Base-by-base conservation (phyloP, 1,284 basidiomycete species). In the Ganoderma multipileum region DNA sequence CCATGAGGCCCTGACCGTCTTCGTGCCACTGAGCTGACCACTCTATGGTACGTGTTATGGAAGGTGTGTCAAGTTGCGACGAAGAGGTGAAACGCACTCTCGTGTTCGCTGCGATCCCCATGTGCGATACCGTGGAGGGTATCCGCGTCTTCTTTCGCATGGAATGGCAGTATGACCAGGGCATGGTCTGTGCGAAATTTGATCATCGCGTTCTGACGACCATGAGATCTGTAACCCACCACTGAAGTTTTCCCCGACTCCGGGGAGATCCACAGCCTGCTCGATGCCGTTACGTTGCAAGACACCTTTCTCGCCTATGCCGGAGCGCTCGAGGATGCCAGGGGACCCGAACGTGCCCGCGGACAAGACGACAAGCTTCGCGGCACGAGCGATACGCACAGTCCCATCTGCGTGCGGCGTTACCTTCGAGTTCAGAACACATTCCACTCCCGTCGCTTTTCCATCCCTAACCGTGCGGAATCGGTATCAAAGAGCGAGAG, bases 391-490 rank as follows among this genome's bases (percentile, higher is more conserved):
- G 1, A 52, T 68, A 73, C 71, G 20, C 64, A 69, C 0, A 75
- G 64, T 66, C 14, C 39, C 42, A 42, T 73, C 61, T 18, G 70
- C 73, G 23, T 72, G 75, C 1, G 76, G 63, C 60, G 68, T 69
- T 28, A 76, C 71, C 1, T 72, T 73, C 0, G 66, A 71, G 61
- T 85, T 85, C 65, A 81, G 77, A 8, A 83, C 74, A 70, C 87
- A 89, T 74, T 89, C 87, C 9, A 91, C 83, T 1, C 89, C 89
- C 4, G 85, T 81, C 2, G 89, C 89, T 30, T 81, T 82, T 36
- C 78, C 81, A n/a, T 80, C 80, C 69, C 88, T 90, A 42, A n/a
- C n/a, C n/a, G n/a, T n/a, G n/a, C n/a, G n/a, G n/a, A n/a, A n/a
- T n/a, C n/a, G n/a, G n/a, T n/a, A n/a, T n/a, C n/a, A n/a, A n/a